Evolutionary conservation across 2,329 filamentous ascomycete genomes (phyloP).

Genomic region (Aspergillus tamarii): DNA sequence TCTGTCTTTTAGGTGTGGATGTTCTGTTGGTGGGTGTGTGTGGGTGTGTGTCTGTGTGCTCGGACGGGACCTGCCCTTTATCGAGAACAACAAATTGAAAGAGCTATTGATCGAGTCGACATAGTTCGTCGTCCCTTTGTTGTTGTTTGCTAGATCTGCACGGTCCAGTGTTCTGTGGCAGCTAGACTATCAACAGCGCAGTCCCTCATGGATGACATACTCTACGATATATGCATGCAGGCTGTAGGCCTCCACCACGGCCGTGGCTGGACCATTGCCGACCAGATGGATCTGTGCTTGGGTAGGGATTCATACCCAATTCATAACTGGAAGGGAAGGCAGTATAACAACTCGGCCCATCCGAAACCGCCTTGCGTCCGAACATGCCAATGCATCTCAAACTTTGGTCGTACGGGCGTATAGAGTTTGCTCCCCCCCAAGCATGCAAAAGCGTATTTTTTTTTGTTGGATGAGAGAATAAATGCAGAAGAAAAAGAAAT

Average conservation of each 20-base stretch:
- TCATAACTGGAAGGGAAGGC: neutral
- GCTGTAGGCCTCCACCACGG: neutral
- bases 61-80: neutral
- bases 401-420: neutral
- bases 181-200: neutral
- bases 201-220: neutral
- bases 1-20: neutral
- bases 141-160: neutral
- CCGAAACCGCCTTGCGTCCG: neutral
- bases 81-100: neutral
- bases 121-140: neutral
- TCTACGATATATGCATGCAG: neutral
- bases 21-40: neutral
- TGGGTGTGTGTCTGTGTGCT: neutral
- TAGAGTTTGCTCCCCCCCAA: neutral
- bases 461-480: neutral
- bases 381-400: neutral
- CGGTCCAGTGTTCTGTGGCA: neutral
- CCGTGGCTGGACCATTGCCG: conserved; percentile 1
- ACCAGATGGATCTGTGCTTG: neutral
- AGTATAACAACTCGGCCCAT: neutral
- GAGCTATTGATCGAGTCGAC: neutral
- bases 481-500: neutral
- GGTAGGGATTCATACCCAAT: neutral
- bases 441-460: neutral